Percentiles rank a stretch among this genome's conserved stretches.
phyloP scores from a whole-genome alignment of 305 asterid species.

The Solanum hybrid region DNA sequence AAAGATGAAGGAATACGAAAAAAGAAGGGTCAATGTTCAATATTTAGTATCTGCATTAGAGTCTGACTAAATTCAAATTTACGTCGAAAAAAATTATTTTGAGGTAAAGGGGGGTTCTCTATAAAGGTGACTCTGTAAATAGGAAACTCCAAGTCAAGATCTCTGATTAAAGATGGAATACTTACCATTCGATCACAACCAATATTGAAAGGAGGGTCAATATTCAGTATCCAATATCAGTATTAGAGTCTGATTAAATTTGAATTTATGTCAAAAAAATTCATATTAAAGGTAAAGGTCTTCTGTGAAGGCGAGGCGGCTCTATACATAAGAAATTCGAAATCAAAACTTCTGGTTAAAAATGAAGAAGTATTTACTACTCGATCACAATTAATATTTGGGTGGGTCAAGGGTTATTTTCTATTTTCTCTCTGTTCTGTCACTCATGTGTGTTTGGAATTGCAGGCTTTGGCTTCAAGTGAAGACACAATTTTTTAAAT shows the following conservation, averaged over 20 bases:
- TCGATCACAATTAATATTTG: accelerated
- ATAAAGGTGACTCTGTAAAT: too few species aligned
- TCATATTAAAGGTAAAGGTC: too few species aligned
- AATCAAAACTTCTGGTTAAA: accelerated
- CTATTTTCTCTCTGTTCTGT: not conserved
- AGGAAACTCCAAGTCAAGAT: too few species aligned
- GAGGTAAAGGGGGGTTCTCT: too few species aligned
- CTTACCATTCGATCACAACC: accelerated
- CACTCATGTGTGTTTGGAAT: not conserved
- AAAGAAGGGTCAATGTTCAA: not conserved
- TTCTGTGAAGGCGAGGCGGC: accelerated
- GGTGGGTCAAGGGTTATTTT: constrained; percentile 3
- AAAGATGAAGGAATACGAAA: not conserved
- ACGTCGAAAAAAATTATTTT: too few species aligned
- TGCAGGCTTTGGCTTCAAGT: constrained; percentile 1
- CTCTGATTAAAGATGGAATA: accelerated
- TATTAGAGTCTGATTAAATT: accelerated
- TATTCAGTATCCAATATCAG: accelerated
- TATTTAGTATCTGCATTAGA: too few species aligned
- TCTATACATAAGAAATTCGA: not conserved
- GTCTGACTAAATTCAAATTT: too few species aligned
- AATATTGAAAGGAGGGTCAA: not conserved
- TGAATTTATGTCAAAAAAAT: accelerated
- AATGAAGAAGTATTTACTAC: accelerated
- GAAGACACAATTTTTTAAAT: not conserved